Base-by-base conservation (phyloP, 2,329 filamentous ascomycete species). In the Falciphora oryzae region DNA sequence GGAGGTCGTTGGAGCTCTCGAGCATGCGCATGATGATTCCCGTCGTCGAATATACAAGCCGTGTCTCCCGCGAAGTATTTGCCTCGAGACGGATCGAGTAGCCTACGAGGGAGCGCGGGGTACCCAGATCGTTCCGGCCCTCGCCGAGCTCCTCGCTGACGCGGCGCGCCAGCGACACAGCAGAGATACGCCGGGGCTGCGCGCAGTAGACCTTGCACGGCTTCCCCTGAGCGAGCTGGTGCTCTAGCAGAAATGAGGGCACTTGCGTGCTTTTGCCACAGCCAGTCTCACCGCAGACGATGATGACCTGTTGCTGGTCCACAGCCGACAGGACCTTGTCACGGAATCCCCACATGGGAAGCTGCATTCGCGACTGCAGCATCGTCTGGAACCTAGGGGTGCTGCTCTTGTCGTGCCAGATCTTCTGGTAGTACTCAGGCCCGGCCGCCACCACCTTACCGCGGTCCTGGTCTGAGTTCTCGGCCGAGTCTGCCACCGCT, bases 1-100 rank as follows among this genome's bases (percentile, higher is more conserved):
- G 85, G 58, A 99, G 84, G 65, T 96, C 90, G 68, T 92, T 90
- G 0, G 92, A 91, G 11, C 89, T 89, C 75, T 99, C 95, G 18
- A 99, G 82, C 94, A 99, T 98, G 32, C 95, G 88, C 82, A 99
- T 91, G n/a, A 99, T 92, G 65, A 99, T 96, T 79, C 95, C 87
- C 7, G 87, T 90, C 2, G 90, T 97, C 63, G 95, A 95, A 76
- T 93, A 99, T 7, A 98, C 87, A 31, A 99, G 84, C 63, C 92
- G 84, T 2, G 93, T 98, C 70, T 92, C 88, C 35, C 87, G 85
- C 22, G 88, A 89, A 0, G 90, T 90, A 71, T 96, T 96, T 61
- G 92, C 91, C 75, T 99, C 95, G 27, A 99, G 80, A 25, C 95
- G 87, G 70, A 99, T 97, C 1, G 95, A 93, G 79, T 96, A 99